Evolutionary conservation across 768 basidiomycete genomes (phyloP), one percentile per base, ranked within the genome.

Genomic region (Amanita pallidorosea): DNA sequence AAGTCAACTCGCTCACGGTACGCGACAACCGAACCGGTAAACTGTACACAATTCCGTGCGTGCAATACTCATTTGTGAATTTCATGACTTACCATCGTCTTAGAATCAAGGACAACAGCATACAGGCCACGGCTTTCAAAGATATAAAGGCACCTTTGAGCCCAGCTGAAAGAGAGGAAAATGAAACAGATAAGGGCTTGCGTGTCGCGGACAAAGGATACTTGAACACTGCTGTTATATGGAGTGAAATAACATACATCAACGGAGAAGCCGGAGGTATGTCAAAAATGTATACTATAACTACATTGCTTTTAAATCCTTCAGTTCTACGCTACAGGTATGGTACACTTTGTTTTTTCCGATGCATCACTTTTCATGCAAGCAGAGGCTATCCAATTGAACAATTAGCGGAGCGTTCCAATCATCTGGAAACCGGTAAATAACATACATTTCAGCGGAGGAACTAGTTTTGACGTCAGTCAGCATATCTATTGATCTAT

Each of bases 381-480:
- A 44, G 35, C 57, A 86, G 90, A 67, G 92, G 92, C 18, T 93
- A 92, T 62, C 91, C 92, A 13, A 94, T 95, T 56, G 92, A 95
- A 60, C 86, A 93, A 60, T 81, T 95, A 29, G 90, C 91, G 0
- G 69, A 79, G 25, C 76, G 81, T 51, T 90, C 87, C 0, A 80
- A 76, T 1, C 90, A 90, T 68, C 75, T 92, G 42, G 91, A 95
- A 64, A 75, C 77, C 15, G 70, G 73, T 72, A 33, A 31, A 63
- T 51, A 45, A 25, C 33, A 17, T 13, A 37, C 45, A 18, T 33
- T 38, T 17, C 9, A 25, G 7, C 15, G 23, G 22, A 47, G 22
- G 36, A 2, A 8, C 2, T 17, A n/a, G 13, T 22, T 29, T 36
- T 11, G 18, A 29, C 11, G 23, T 52, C 37, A 58, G 44, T 35